These are phyloP conservation scores for Teunomyces kruisii DNA, from an alignment of 805 yeast genomes.

Conservation along the genomic window DNA sequence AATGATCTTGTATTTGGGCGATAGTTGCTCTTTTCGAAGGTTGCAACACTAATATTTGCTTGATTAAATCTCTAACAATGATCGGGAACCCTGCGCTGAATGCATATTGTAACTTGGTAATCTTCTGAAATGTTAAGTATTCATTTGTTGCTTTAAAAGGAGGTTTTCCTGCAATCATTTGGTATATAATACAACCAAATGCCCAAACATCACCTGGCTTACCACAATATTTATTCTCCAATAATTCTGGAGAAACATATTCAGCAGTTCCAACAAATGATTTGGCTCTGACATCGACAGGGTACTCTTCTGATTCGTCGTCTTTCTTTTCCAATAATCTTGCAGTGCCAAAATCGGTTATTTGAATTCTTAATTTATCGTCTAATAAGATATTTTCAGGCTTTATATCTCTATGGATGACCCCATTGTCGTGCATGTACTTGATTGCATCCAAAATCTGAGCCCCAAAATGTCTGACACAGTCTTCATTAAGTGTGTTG, in stretches of 20 bases:
- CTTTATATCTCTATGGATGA: constrained; percentile 78
- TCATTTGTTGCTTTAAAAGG: constrained; percentile 86
- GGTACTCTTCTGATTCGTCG: constrained; percentile 51
- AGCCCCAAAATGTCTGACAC: constrained; percentile 65
- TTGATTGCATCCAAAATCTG: constrained; percentile 73
- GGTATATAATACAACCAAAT: constrained; percentile 57
- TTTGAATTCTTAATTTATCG: constrained; percentile 56
- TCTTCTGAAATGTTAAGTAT: constrained; percentile 77
- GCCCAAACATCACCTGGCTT: constrained; percentile 65
- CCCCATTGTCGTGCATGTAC: constrained; percentile 72
- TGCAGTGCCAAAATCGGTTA: constrained; percentile 87
- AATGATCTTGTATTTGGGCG: constrained; percentile 58
- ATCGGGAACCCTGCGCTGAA: constrained; percentile 64
- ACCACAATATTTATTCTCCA: constrained; percentile 69
- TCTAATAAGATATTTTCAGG: constrained; percentile 79
- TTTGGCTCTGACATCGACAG: constrained; percentile 66
- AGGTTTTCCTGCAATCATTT: constrained; percentile 66
- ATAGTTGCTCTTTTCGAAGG: constrained; percentile 66
- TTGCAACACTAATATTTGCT: constrained; percentile 64
- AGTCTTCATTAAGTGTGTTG: constrained; percentile 71
- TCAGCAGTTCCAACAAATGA: constrained; percentile 89
- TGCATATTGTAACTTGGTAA: constrained; percentile 76
- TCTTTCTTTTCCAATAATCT: constrained; percentile 58
- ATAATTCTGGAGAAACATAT: constrained; percentile 77
- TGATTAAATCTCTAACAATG: constrained; percentile 62